A percentile compares a stretch with the other conserved stretches of the same genome.
phyloP scores from a whole-genome alignment of 768 basidiomycete species.

The Trichaptum fuscoviolaceum region DNA sequence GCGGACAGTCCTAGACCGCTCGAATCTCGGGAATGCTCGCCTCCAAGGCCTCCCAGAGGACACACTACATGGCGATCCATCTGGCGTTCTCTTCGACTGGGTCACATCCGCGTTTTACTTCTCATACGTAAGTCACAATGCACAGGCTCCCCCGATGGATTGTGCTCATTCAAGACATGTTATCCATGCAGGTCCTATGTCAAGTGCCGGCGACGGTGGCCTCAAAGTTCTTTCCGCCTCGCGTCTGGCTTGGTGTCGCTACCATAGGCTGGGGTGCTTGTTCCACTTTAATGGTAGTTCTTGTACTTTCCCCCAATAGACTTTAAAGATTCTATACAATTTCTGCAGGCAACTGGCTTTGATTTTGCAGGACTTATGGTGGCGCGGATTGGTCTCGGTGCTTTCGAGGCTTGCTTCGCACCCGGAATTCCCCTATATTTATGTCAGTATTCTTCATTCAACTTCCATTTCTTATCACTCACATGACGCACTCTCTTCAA shows the following conservation, averaged over 20 bases:
- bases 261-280: constrained; percentile 72
- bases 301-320: neutral
- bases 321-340: neutral
- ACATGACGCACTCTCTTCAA: neutral
- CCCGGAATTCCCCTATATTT: constrained; percentile 76
- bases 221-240: constrained; percentile 66
- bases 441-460: constrained; percentile 39
- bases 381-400: constrained; percentile 55
- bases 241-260: constrained; percentile 58
- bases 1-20: constrained; percentile 55
- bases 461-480: neutral
- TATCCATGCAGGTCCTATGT: constrained; percentile 49
- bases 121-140: constrained; percentile 51
- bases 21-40: constrained; percentile 76
- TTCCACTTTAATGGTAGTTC: constrained; percentile 61
- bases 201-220: constrained; percentile 61
- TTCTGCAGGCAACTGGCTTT: constrained; percentile 50
- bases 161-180: neutral
- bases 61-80: constrained; percentile 58
- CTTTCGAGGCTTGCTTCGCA: constrained; percentile 76
- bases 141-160: neutral
- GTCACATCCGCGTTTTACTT: constrained; percentile 73
- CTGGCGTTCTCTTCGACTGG: constrained; percentile 69
- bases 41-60: constrained; percentile 66
- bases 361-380: constrained; percentile 55